A percentile compares a stretch with the other conserved stretches of the same genome.
phyloP scores from a whole-genome alignment of 345 rosid genomes.

The Psidium friedrichsthalianum region DNA sequence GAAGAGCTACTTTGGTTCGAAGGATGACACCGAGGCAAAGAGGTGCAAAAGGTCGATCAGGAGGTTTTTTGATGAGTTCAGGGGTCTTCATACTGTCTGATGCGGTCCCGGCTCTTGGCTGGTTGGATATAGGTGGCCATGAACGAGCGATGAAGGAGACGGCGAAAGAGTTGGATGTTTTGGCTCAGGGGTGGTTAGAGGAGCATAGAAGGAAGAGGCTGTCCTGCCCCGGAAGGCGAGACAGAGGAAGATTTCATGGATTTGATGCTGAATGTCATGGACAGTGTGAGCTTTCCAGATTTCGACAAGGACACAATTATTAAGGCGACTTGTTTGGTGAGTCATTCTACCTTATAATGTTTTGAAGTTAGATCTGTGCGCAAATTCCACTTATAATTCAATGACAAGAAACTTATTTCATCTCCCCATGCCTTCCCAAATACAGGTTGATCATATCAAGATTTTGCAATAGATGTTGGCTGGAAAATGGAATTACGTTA shows the following conservation, averaged over 20 bases:
- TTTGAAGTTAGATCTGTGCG: conserved; percentile 6
- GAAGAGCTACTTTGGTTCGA: conserved; percentile 7
- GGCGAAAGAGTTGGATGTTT: conserved; percentile 18
- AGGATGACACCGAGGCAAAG: neutral
- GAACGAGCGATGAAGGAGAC: conserved; percentile 22
- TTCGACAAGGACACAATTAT: conserved; percentile 13
- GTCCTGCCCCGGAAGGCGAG: neutral
- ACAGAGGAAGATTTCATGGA: conserved; percentile 27
- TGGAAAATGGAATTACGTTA: neutral
- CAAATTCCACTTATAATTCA: neutral
- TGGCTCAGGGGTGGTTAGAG: conserved; percentile 17
- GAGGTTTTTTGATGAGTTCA: conserved; percentile 9
- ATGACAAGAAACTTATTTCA: neutral
- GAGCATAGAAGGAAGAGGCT: conserved; percentile 25
- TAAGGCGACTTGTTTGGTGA: conserved; percentile 22
- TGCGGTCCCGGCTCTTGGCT: conserved; percentile 22
- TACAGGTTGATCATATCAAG: neutral
- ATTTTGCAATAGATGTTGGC: neutral
- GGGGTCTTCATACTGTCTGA: conserved; percentile 21
- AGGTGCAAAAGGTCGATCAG: neutral
- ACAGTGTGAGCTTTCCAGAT: neutral
- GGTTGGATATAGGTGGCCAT: conserved; percentile 24
- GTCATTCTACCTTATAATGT: neutral
- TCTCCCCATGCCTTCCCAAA: neutral
- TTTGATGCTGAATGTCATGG: conserved; percentile 18